These are phyloP conservation scores for apple (Malus domestica) DNA, from an alignment of 306 rosid species.

Conservation along the genomic window DNA sequence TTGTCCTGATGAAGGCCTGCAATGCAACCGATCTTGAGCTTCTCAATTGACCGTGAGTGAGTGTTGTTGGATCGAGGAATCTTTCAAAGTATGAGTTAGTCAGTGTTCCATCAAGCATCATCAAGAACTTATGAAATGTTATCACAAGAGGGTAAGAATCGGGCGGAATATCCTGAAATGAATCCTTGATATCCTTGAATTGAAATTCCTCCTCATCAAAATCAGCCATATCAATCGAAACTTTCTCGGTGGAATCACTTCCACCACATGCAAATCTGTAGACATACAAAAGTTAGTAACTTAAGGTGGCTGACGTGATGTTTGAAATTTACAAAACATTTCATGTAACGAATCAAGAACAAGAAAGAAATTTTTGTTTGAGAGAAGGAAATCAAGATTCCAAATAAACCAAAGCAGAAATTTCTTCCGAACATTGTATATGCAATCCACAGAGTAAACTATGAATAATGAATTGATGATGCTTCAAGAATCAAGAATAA, in stretches of 20 bases:
- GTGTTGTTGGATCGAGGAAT: conserved; percentile 25
- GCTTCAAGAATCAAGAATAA: too few relatives aligned
- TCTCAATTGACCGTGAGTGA: conserved; percentile 8
- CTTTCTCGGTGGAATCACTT: conserved; percentile 7
- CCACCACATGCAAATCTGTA: conserved; percentile 41
- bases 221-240: conserved; percentile 27
- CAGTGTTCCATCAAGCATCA: conserved; percentile 81
- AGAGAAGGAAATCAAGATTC: too few relatives aligned
- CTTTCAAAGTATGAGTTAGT: conserved; percentile 62
- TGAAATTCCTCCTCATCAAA: conserved; percentile 37
- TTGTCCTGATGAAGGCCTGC: conserved; percentile 43
- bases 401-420: background rate
- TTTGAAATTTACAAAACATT: background rate
- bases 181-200: conserved; percentile 46
- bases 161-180: conserved; percentile 44
- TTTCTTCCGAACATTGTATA: background rate
- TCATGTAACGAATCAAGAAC: background rate
- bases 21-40: conserved; percentile 43
- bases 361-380: background rate
- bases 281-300: background rate
- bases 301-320: background rate
- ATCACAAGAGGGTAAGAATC: conserved; percentile 65
- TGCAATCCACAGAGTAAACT: too few relatives aligned
- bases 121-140: conserved; percentile 64
- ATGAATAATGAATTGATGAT: too few relatives aligned